Conservation (phyloP, 148 eudicot genomes). For the Drosera capensis region DNA sequence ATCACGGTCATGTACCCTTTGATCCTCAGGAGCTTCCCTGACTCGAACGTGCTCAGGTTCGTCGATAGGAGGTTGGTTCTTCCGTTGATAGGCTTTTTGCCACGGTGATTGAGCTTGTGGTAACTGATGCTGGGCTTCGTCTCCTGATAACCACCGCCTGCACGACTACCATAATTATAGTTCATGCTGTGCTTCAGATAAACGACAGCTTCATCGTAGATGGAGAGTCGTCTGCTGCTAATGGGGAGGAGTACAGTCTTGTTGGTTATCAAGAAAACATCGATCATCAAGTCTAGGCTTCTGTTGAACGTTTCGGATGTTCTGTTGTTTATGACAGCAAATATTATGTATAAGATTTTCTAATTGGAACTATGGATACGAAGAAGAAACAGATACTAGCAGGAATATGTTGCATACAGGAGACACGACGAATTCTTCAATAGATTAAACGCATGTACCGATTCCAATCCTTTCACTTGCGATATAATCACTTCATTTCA, state of each 20-base stretch:
- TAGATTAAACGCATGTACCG: too few species aligned
- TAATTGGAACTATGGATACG: too few species aligned
- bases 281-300: not conserved
- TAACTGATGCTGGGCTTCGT: slow-evolving; percentile 25
- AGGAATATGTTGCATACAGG: too few species aligned
- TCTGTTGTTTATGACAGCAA: too few species aligned
- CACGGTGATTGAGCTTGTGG: slow-evolving; percentile 16
- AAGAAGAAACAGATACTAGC: too few species aligned
- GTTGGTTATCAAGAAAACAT: not conserved
- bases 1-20: slow-evolving; percentile 16
- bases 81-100: slow-evolving; percentile 6
- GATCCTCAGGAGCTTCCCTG: slow-evolving; percentile 15
- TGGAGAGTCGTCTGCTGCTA: not conserved
- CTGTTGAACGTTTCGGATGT: not conserved
- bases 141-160: slow-evolving; percentile 17
- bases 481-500: too few species aligned
- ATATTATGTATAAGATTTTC: too few species aligned
- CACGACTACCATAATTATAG: slow-evolving; percentile 15
- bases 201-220: not conserved
- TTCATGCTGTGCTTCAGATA: slow-evolving; percentile 17
- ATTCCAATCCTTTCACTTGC: too few species aligned
- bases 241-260: not conserved
- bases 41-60: slow-evolving; percentile 10
- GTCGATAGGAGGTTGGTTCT: slow-evolving; percentile 21
- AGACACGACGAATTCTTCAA: too few species aligned